Percentiles rank a stretch among this genome's conserved stretches.
Conservation (phyloP, 2,329 filamentous ascomycete species). For the Byssothecium circinans region DNA sequence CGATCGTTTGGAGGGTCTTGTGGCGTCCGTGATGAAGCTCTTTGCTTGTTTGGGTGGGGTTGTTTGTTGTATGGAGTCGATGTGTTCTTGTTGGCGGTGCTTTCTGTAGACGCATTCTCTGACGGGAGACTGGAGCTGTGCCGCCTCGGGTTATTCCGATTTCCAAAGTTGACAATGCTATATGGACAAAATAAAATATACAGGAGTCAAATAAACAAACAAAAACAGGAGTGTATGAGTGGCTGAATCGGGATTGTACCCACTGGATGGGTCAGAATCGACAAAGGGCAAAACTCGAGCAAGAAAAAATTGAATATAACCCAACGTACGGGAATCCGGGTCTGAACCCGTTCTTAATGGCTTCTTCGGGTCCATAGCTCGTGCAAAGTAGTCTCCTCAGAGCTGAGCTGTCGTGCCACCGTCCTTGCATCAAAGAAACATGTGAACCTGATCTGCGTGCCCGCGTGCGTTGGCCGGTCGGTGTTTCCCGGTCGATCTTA, state of each 20-base stretch:
- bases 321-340: constrained; percentile 5
- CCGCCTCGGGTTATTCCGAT: background rate
- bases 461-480: background rate
- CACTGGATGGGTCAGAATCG: background rate
- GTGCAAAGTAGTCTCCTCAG: background rate
- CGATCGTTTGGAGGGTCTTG: constrained; percentile 33
- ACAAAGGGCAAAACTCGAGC: constrained; percentile 4
- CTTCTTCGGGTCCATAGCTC: constrained; percentile 4
- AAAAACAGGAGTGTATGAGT: no score
- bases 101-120: constrained; percentile 9
- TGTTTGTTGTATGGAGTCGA: background rate
- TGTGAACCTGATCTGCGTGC: constrained; percentile 1
- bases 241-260: background rate
- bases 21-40: constrained; percentile 22
- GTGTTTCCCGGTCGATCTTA: background rate
- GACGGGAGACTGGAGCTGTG: background rate
- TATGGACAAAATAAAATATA: background rate
- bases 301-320: background rate
- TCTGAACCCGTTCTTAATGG: constrained; percentile 2
- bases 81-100: background rate
- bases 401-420: constrained; percentile 4
- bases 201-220: background rate
- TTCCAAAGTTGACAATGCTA: no score
- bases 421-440: constrained; percentile 8
- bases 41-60: background rate